Base-by-base conservation (phyloP, 1,139 yeast genomes). In the Saccharomyces hybrid region DNA sequence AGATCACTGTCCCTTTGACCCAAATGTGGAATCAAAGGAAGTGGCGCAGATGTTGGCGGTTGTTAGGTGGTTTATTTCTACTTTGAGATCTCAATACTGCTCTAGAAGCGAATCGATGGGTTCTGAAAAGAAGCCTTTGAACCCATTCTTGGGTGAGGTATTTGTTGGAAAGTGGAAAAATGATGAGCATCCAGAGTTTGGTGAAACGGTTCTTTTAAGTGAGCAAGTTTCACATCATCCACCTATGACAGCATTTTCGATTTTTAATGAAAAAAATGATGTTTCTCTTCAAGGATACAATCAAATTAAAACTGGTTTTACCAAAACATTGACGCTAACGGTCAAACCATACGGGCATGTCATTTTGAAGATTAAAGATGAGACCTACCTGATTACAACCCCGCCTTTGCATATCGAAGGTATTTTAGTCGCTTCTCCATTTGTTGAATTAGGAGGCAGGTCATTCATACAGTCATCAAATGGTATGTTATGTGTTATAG, bases 371-470 rank as follows among this genome's bases (percentile, higher is more conserved):
- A 81, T 81, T 63, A 78, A 78, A 59, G 77, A 81, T 56, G 97
- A 91, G 71, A 73, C 79, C 9, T 93, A 85, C 70, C 75, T 88
- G 65, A 77, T 90, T 56, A 88, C 97, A n/a, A 78, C 91, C 63
- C 99, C 99, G 11, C 89, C 96, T n/a, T 78, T 93, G 63, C 98
- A 91, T 70, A 85, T 93, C 58, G 99, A 93, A 73, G 98, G 99
- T 20, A 79, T 93, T 58, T 74, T 91, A 58, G 84, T 87, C 59
- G 97, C 96, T 4, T 78, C 95, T 2, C 98, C 98, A 32, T 90
- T 84, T 72, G 91, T 86, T 47, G 96, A 88, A 70, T 78, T 93
- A 59, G 97, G 91, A 68, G 96, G 95, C 56, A 83, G 83, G 60
- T 81, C 95, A 23, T 83, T 76, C 67, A 88, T 93, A 65, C 95